These are phyloP conservation scores for Pelargonium hybrid DNA, from an alignment of 441 rosid species.

Conservation along the genomic window DNA sequence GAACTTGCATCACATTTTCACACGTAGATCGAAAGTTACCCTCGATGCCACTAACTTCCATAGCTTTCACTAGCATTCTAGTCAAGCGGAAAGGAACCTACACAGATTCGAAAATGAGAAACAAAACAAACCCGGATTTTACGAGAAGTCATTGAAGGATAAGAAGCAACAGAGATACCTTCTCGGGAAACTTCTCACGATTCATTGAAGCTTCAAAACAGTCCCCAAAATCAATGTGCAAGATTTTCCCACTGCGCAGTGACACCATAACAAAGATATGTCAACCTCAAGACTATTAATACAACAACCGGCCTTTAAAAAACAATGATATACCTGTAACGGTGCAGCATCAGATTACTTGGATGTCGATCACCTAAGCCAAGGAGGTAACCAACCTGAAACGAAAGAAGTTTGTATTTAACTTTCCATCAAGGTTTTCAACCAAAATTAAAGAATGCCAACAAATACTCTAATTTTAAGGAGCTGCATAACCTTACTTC, in stretches of 20 bases:
- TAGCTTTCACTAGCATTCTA: conserved; percentile 99
- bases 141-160: background rate
- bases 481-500: background rate
- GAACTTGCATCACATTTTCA: conserved; percentile 99
- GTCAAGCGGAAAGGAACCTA: conserved; percentile 99
- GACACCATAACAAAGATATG: conserved; percentile 10
- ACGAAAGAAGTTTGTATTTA: conserved; percentile 17
- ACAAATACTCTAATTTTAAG: background rate
- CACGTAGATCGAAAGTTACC: conserved; percentile 97
- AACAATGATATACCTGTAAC: conserved; percentile 50
- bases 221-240: conserved; percentile 99
- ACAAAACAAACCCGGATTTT: background rate
- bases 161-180: conserved; percentile 32
- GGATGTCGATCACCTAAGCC: conserved; percentile 99
- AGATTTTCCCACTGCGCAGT: conserved; percentile 72
- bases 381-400: conserved; percentile 98
- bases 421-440: background rate
- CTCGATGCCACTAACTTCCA: conserved; percentile 99
- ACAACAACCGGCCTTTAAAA: conserved; percentile 1
- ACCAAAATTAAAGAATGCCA: background rate
- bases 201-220: conserved; percentile 99
- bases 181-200: conserved; percentile 97
- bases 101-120: conserved; percentile 9
- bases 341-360: conserved; percentile 94
- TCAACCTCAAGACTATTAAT: background rate